Percentiles rank a stretch among this genome's conserved stretches.
phyloP scores from a whole-genome alignment of 169 alveolate species.

The Amoebophrya sp. region DNA sequence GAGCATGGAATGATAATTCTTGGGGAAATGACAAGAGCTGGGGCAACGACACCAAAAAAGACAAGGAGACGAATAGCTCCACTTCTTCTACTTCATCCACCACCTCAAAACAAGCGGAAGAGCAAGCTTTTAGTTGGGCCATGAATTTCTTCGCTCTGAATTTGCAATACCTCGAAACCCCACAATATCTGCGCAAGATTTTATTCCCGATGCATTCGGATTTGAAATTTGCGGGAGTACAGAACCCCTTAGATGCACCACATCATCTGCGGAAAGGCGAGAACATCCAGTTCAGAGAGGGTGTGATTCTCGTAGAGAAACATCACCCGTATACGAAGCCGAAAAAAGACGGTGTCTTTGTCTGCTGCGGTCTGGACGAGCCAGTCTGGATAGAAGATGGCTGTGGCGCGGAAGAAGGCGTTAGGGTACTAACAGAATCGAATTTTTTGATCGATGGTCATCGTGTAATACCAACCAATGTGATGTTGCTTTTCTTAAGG shows the following conservation, averaged over 20 bases:
- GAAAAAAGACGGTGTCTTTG: slow-evolving; percentile 18
- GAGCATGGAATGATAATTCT: slow-evolving; percentile 19
- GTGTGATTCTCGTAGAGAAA: neutral
- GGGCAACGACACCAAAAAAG: neutral
- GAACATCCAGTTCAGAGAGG: slow-evolving; percentile 79
- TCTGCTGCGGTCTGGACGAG: slow-evolving; percentile 42
- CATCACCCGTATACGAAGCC: neutral
- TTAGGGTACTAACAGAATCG: neutral
- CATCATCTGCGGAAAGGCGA: slow-evolving; percentile 92
- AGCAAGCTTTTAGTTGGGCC: slow-evolving; percentile 51
- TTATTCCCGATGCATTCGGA: slow-evolving; percentile 64
- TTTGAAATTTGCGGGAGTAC: slow-evolving; percentile 86
- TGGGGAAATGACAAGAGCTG: neutral
- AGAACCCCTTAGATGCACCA: slow-evolving; percentile 97
- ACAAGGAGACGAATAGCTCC: neutral
- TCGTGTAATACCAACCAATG: slow-evolving; percentile 38
- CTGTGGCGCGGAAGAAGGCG: slow-evolving; percentile 32
- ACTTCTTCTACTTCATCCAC: neutral
- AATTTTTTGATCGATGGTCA: slow-evolving; percentile 30
- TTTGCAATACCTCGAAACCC: slow-evolving; percentile 94
- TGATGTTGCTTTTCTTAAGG: neutral
- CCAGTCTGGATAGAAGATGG: slow-evolving; percentile 32
- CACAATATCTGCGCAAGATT: slow-evolving; percentile 90
- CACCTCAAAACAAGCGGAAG: slow-evolving; percentile 22
- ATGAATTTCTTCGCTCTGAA: slow-evolving; percentile 81